Evolutionary conservation across 1,284 basidiomycete genomes (phyloP).

Genomic region (Malassezia yamatoensis): DNA sequence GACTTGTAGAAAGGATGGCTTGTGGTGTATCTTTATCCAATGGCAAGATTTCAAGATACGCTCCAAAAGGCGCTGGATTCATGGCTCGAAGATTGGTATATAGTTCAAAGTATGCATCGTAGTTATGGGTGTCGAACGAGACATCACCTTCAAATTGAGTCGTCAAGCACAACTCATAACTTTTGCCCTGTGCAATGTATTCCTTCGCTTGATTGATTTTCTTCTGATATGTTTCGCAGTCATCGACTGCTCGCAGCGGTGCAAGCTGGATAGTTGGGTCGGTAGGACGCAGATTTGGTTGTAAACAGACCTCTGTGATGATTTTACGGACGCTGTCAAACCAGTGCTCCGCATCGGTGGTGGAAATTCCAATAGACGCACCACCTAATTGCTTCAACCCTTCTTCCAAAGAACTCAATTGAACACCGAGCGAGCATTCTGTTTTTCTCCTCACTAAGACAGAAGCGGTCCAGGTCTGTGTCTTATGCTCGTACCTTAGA

Average conservation of each 20-base stretch:
- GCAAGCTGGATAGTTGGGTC: neutral
- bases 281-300: neutral
- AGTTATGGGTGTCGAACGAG: neutral
- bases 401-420: neutral
- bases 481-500: conserved; percentile 48
- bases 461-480: conserved; percentile 49
- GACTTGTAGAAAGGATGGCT: conserved; percentile 63
- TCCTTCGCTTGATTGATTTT: conserved; percentile 67
- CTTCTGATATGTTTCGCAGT: conserved; percentile 55
- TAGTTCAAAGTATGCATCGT: conserved; percentile 27
- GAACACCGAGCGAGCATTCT: neutral
- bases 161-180: conserved; percentile 92
- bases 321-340: conserved; percentile 1
- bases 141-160: conserved; percentile 55
- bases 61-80: conserved; percentile 87
- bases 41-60: conserved; percentile 58
- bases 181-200: conserved; percentile 70
- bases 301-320: neutral
- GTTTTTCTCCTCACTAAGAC: conserved; percentile 34
- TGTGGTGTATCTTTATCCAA: neutral
- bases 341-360: conserved; percentile 11
- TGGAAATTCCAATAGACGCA: neutral
- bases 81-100: conserved; percentile 51
- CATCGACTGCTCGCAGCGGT: conserved; percentile 15
- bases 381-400: neutral